phyloP scores from a whole-genome alignment of 352 stramenopile species.

The Blastocystis sp. region DNA sequence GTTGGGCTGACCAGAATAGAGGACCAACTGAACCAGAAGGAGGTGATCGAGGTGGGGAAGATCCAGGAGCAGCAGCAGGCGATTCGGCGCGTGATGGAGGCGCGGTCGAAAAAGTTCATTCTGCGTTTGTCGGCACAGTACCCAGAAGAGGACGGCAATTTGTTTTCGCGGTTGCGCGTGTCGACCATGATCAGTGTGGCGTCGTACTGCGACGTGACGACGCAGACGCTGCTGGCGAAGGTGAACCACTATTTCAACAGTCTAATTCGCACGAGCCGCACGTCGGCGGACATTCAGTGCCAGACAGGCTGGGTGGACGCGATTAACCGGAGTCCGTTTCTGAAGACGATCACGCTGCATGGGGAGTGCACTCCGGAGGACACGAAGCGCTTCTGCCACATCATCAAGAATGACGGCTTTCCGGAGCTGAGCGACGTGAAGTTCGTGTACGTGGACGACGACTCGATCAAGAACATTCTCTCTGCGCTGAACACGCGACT shows the following conservation, averaged over 20 bases:
- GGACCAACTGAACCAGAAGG: background rate
- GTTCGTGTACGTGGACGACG: conserved; percentile 45
- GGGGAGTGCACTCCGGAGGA: conserved; percentile 42
- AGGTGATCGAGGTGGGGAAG: conserved; percentile 2
- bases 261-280: conserved; percentile 34
- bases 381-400: conserved; percentile 23
- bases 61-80: conserved; percentile 39
- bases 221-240: background rate
- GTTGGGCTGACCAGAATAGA: background rate
- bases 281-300: conserved; percentile 29
- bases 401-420: conserved; percentile 53
- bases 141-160: background rate
- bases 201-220: conserved; percentile 23
- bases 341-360: conserved; percentile 14
- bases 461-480: conserved; percentile 24
- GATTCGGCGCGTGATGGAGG: conserved; percentile 34
- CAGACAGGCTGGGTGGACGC: conserved; percentile 43
- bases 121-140: background rate
- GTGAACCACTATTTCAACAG: conserved; percentile 52
- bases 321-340: conserved; percentile 48
- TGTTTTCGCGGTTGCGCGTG: conserved; percentile 19
- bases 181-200: conserved; percentile 39
- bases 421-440: conserved; percentile 41
- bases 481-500: conserved; percentile 22
- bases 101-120: conserved; percentile 37